Percentiles rank a stretch among this genome's conserved stretches.
Conservation (phyloP, 176 grass and related monocot genomes). For the Luzula sylvatica region DNA sequence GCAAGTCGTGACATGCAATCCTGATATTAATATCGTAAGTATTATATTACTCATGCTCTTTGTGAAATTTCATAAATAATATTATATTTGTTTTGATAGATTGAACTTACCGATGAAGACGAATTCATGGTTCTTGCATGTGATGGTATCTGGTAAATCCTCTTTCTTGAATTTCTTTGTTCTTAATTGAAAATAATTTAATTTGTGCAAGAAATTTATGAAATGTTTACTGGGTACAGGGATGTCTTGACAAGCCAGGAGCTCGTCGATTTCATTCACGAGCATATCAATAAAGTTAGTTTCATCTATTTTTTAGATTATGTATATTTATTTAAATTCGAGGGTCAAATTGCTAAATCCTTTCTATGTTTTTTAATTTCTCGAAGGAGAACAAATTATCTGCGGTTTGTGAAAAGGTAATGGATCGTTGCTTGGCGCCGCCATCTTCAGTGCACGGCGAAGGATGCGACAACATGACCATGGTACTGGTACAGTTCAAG, state of each 20-base stretch:
- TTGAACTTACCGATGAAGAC: constrained; percentile 68
- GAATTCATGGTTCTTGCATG: constrained; percentile 83
- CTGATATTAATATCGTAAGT: constrained; percentile 84
- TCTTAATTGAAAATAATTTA: too few relatives aligned
- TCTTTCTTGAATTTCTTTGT: constrained; percentile 14
- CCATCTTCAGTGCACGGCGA: constrained; percentile 54
- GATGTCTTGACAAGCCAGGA: constrained; percentile 91
- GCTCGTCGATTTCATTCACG: constrained; percentile 83
- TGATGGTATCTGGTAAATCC: constrained; percentile 76
- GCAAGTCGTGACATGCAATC: constrained; percentile 82
- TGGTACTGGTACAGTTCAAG: constrained; percentile 85
- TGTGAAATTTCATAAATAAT: background rate
- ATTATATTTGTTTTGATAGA: constrained; percentile 30
- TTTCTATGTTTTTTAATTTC: background rate
- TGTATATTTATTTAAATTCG: background rate
- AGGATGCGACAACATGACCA: constrained; percentile 94
- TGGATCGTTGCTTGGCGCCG: constrained; percentile 84
- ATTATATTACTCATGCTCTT: background rate
- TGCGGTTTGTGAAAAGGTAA: constrained; percentile 61
- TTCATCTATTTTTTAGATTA: background rate
- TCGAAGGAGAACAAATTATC: constrained; percentile 60
- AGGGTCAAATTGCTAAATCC: too few relatives aligned
- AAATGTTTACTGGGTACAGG: constrained; percentile 22
- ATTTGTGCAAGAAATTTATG: too few relatives aligned
- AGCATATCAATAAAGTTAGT: constrained; percentile 64